Base-by-base conservation (phyloP, 2,329 filamentous ascomycete genomes). In the Neopestalotiopsis rosae region DNA sequence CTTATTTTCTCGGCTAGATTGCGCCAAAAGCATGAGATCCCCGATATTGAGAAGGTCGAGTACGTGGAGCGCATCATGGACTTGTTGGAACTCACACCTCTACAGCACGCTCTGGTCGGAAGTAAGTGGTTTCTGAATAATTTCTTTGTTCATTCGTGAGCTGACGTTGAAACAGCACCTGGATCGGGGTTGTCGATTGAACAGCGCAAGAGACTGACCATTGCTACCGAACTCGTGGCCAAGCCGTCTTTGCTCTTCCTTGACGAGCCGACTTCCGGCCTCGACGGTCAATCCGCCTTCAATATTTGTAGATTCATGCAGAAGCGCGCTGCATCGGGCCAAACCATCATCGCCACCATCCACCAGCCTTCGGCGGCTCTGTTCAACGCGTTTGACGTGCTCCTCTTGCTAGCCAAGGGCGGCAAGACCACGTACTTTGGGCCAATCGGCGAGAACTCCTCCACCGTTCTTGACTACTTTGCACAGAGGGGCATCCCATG, bases 191-290 rank as follows among this genome's bases (percentile, higher is more conserved):
- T 87, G 24, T 85, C 81, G 5, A 83, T 86, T 9, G 86, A 86
- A 17, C 84, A 88, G 72, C 76, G 84, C 4, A 93, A 93, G 81
- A 85, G 91, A 38, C 81, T 93, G 1, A 92, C 91, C 0, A 91
- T 93, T 49, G 91, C 89, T 62, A 90, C 92, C 0, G 91, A 93
- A 72, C 79, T 93, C 4, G 90, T 90, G 17, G 90, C 90, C 1
- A 91, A 91, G 74, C 90, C 90, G 0, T 84, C 90, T 0, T 80
- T 92, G 0, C 82, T 92, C 4, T 92, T 92, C 82, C 79, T 92
- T 7, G 89, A 92, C 67, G 90, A 91, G 73, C 85, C 85, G 0
- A 87, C 85, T 0, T 89, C 87, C 3, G 88, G 88, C 9, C 84
- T 90, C 12, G 88, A 90, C 71, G 85, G 85, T 0, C 85, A 86